Percentiles rank a stretch among this genome's conserved stretches.
phyloP scores from a whole-genome alignment of 1,139 yeast genomes.

The Hansenula anomala region DNA sequence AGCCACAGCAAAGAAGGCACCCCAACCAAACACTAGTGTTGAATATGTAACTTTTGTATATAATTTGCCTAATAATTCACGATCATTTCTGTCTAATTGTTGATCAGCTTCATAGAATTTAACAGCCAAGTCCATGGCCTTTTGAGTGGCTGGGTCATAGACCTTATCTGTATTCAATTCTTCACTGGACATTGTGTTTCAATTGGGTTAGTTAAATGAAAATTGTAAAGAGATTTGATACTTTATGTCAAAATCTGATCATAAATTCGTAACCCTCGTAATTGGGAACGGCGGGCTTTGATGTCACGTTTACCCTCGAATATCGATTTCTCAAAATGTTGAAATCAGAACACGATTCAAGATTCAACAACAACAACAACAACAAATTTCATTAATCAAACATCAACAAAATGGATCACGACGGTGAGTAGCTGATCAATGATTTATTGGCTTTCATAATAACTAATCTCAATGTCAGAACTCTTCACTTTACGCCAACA shows the following conservation, averaged over 20 bases:
- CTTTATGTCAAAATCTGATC: no score
- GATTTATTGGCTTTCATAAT: no score
- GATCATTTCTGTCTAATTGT: slow-evolving; percentile 13
- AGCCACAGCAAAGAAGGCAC: slow-evolving; percentile 26
- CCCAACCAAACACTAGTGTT: slow-evolving; percentile 26
- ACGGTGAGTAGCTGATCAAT: background rate
- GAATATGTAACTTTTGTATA: slow-evolving; percentile 15
- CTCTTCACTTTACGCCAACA: slow-evolving; percentile 18
- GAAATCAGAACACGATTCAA: no score
- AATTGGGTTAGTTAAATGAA: no score
- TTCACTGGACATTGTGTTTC: background rate
- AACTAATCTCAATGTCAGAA: no score
- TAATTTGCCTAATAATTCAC: slow-evolving; percentile 14
- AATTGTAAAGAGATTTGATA: no score
- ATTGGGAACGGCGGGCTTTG: no score
- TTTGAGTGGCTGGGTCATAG: slow-evolving; percentile 10
- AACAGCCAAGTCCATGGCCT: slow-evolving; percentile 19
- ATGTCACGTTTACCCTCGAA: no score
- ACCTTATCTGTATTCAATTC: background rate
- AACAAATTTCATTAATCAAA: no score
- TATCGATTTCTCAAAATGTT: no score
- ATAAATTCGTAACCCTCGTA: no score
- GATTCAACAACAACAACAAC: no score
- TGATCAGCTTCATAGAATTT: slow-evolving; percentile 22
- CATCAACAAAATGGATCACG: slow-evolving; percentile 2